Base-by-base conservation (phyloP, 345 rosid genomes). In the Ceriops zippeliana region DNA sequence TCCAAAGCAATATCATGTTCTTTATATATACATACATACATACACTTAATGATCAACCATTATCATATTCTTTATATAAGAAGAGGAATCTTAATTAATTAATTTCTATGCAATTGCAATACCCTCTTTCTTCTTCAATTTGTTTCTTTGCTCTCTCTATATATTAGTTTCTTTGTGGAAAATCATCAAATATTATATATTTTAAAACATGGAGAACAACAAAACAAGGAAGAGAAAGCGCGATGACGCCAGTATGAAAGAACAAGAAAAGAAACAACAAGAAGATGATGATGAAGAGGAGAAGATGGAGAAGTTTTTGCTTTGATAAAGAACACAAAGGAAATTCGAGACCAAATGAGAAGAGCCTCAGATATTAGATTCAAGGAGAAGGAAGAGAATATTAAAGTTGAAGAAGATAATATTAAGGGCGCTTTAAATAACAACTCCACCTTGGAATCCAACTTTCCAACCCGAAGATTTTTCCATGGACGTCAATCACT, bases 301-400 rank as follows among this genome's bases (percentile, higher is more conserved):
- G 76, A 76, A 82, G 76, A 79, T 86, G 72, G 85, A 83, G 76
- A 79, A 76, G 83, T 76, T 89, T 86, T 76, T 54, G 84, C 87
- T 19, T 68, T 86, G 67, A 70, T 86, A 52, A 79, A 79, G 67
- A 81, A 81, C 52, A 72, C 86, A 2, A 85, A 64, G 67, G 89
- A 85, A 24, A 63, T 74, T 70, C 76, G 67, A 3, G 82, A 77
- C 2, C 46, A 21, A 8, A 22, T 62, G 15, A 60, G 68, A 34
- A 63, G 64, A 72, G 66, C 59, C 47, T 42, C 47, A 42, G 13
- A 11, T 2, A 42, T 42, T 13, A 17, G 16, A 42, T 11, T 4
- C 47, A 42, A 42, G 15, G 47, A 11, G 16, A 42, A 13, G 17
- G 47, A 42, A 17, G 17, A 0, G 17, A 13, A 42, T 42, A 34